phyloP scores from a whole-genome alignment of 768 basidiomycete species.

The Auriscalpium microsporum region DNA sequence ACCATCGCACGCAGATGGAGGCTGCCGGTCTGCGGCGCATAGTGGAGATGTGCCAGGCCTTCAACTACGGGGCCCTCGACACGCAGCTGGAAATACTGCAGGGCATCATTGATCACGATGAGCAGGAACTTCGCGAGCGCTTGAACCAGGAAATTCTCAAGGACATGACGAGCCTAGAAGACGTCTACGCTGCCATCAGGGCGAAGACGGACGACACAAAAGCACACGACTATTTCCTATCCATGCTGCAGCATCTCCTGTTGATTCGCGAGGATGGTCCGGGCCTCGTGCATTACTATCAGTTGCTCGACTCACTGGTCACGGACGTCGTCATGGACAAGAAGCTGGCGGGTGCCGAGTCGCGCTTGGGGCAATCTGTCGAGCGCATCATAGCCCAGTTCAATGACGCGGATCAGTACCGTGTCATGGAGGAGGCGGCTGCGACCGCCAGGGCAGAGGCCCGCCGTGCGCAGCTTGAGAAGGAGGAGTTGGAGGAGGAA shows the following conservation, averaged over 20 bases:
- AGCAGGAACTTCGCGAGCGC: conserved; percentile 59
- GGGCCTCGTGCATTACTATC: conserved; percentile 79
- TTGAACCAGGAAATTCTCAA: conserved; percentile 69
- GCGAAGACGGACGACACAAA: conserved; percentile 69
- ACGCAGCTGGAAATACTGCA: conserved; percentile 57
- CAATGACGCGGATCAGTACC: conserved; percentile 80
- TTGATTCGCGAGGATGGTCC: conserved; percentile 86
- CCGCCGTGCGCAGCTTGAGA: conserved; percentile 66
- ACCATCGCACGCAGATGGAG: conserved; percentile 87
- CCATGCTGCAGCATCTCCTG: conserved; percentile 90
- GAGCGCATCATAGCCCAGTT: conserved; percentile 82
- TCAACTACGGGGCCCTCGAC: conserved; percentile 58
- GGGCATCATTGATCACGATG: conserved; percentile 62
- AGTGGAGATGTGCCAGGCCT: conserved; percentile 56
- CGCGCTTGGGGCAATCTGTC: conserved; percentile 82
- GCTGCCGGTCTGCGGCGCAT: conserved; percentile 73
- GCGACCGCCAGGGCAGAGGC: conserved; percentile 56
- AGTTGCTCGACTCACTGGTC: conserved; percentile 82
- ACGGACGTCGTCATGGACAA: conserved; percentile 90
- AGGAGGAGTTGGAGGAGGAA: conserved; percentile 76
- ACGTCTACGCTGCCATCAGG: conserved; percentile 79
- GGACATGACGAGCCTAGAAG: conserved; percentile 72
- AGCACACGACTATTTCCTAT: conserved; percentile 79
- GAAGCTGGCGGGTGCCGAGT: conserved; percentile 76
- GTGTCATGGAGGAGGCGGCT: conserved; percentile 71